phyloP scores from a whole-genome alignment of 345 rosid genomes.

The Camelina sativa region DNA sequence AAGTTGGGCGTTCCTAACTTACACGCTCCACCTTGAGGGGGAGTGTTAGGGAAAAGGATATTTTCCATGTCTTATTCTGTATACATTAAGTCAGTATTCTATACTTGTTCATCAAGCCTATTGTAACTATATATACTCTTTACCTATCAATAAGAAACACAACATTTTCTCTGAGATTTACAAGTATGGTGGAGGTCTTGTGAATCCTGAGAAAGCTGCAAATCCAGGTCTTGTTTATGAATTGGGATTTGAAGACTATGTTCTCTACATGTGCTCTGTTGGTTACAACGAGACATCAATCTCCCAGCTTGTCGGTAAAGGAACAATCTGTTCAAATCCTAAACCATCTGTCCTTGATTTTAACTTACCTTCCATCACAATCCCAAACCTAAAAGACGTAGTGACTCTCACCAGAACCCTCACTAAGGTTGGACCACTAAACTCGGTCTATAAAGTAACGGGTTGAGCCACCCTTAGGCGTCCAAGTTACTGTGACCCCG shows the following conservation, averaged over 20 bases:
- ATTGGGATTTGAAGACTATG: conserved; percentile 48
- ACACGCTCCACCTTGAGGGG: too few species aligned
- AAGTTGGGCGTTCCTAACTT: too few species aligned
- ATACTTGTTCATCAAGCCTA: too few species aligned
- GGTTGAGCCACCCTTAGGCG: conserved; percentile 41
- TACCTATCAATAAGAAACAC: too few species aligned
- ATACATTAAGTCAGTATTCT: too few species aligned
- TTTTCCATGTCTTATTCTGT: too few species aligned
- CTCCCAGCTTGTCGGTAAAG: conserved; percentile 45
- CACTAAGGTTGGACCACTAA: conserved; percentile 49
- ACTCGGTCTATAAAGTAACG: conserved; percentile 33
- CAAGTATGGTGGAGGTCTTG: conserved; percentile 56
- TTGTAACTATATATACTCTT: too few species aligned
- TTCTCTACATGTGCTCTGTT: conserved; percentile 52
- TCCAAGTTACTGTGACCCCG: conserved; percentile 33
- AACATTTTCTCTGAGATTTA: too few species aligned
- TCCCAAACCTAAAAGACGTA: conserved; percentile 21
- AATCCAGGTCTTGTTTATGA: conserved; percentile 64
- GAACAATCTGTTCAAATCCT: conserved; percentile 28
- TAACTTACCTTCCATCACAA: conserved; percentile 55
- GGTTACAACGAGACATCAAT: conserved; percentile 53
- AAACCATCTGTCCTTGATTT: conserved; percentile 36
- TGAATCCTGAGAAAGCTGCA: conserved; percentile 55
- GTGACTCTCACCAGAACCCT: conserved; percentile 40
- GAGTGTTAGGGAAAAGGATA: too few species aligned